These are phyloP conservation scores for Coemansia erecta DNA, from an alignment of 192 early-diverging fungal genomes.

Conservation along the genomic window DNA sequence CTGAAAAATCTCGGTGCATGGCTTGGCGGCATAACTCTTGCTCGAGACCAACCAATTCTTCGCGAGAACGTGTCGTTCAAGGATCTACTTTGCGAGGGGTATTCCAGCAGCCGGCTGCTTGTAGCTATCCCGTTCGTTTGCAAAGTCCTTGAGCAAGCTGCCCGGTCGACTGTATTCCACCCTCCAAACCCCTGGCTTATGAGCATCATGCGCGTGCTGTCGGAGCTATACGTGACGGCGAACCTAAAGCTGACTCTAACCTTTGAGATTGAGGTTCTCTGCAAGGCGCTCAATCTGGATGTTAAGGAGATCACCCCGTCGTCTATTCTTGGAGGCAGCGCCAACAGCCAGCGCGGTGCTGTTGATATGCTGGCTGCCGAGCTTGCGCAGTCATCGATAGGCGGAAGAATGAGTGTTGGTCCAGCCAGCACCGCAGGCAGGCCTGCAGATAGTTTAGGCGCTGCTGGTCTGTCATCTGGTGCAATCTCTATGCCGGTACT, in stretches of 20 bases:
- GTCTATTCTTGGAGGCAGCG: slow-evolving; percentile 22
- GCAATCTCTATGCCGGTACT: slow-evolving; percentile 35
- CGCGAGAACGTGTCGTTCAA: slow-evolving; percentile 96
- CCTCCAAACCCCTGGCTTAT: slow-evolving; percentile 98
- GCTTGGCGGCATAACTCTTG: slow-evolving; percentile 96
- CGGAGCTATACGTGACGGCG: slow-evolving; percentile 90
- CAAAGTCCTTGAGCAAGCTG: slow-evolving; percentile 91
- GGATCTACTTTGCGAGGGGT: slow-evolving; percentile 90
- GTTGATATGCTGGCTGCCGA: slow-evolving; percentile 24
- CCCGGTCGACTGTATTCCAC: slow-evolving; percentile 81
- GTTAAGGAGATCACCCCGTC: slow-evolving; percentile 64
- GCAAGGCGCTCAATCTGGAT: slow-evolving; percentile 84
- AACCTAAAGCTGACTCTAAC: slow-evolving; percentile 94
- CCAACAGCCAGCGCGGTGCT: slow-evolving; percentile 10
- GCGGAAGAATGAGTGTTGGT: neutral
- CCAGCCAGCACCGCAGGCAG: neutral
- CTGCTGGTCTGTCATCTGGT: neutral
- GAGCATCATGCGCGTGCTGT: slow-evolving; percentile 87
- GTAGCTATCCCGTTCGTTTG: slow-evolving; percentile 98
- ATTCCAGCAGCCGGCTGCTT: slow-evolving; percentile 79
- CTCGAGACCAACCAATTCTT: slow-evolving; percentile 91
- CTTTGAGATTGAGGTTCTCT: slow-evolving; percentile 98
- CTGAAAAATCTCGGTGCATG: slow-evolving; percentile 97
- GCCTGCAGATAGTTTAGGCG: neutral
- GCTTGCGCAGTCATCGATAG: slow-evolving; percentile 28